Percentiles rank a stretch among this genome's conserved stretches.
Conservation (phyloP, 306 rosid species). For the Cucurbita pepo region DNA sequence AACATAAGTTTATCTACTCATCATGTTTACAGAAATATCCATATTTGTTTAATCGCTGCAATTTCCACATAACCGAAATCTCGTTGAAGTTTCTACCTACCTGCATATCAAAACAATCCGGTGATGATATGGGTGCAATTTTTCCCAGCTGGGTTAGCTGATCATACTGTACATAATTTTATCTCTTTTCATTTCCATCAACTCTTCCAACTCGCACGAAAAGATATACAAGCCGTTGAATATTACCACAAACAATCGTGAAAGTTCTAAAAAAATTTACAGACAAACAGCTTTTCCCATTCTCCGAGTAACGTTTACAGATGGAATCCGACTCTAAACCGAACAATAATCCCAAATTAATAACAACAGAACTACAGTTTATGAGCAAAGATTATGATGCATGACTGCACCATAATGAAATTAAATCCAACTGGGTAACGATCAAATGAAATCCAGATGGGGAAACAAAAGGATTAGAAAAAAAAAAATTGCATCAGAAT, state of each 20-base stretch:
- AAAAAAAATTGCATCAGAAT: background rate
- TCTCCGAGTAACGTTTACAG: background rate
- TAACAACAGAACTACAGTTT: background rate
- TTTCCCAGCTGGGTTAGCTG: background rate
- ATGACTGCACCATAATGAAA: background rate
- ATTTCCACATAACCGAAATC: background rate
- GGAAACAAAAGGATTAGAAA: too few relatives aligned
- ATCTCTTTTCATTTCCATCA: background rate
- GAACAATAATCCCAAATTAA: background rate
- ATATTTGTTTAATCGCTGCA: background rate
- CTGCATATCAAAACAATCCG: background rate
- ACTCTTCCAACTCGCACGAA: background rate
- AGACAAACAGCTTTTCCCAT: background rate
- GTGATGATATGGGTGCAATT: background rate
- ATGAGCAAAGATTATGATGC: background rate
- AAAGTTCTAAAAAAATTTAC: too few relatives aligned
- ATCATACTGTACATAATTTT: background rate
- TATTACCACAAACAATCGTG: too few relatives aligned
- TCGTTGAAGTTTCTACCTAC: background rate
- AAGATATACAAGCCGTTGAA: too few relatives aligned
- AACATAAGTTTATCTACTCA: background rate
- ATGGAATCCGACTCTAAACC: background rate
- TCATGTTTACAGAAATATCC: background rate
- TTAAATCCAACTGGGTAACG: background rate
- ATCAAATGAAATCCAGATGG: background rate